Base-by-base conservation (phyloP, 2,329 filamentous ascomycete genomes). In the Domatiomyces catenatus region DNA sequence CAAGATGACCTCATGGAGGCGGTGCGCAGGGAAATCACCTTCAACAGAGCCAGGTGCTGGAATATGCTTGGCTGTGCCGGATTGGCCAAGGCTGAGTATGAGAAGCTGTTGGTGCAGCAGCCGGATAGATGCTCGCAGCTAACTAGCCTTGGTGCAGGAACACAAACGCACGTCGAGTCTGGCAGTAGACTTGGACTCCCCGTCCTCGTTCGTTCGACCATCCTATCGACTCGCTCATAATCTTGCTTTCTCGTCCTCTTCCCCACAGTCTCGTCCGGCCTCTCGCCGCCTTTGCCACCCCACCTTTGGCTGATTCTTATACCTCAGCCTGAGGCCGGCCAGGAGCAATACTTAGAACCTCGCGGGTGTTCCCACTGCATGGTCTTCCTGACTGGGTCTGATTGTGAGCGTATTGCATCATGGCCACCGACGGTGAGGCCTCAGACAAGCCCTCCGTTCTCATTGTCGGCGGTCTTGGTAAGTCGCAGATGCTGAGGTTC, bases 31-130 rank as follows among this genome's bases (percentile, higher is more conserved):
- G 87, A 94, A 66, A 85, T 85, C 6, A 82, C 86, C 61, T 93
- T 83, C 68, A 94, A 94, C 60, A 73, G 88, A 46, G 87, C 76
- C 1, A 73, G 86, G 19, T 77, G 80, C 22, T 92, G 84, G 71
- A 84, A 92, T 64, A 73, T 82, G 52, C 70, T 93, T 8, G 85
- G 86, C 0, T 69, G 93, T 52, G 72, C 76, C 18, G 80, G 86
- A 61, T 68, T 93, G 24, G 87, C 88, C 0, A 69, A 85, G 3
- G 74, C 80, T 19, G 83, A 79, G 49, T 96, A 95, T 63, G 71
- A 80, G 56, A 70, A 67, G 36, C 77, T 76, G 36, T 65, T 83
- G 44, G 62, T 66, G 26, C 72, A 39, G 66, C 32, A 39, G 32
- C 10, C 68, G 46, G 60, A 68, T 39, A 15, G 32, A 39, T 10